Evolutionary conservation across 768 basidiomycete species (phyloP).

Genomic region (Clavaria fumosa): DNA sequence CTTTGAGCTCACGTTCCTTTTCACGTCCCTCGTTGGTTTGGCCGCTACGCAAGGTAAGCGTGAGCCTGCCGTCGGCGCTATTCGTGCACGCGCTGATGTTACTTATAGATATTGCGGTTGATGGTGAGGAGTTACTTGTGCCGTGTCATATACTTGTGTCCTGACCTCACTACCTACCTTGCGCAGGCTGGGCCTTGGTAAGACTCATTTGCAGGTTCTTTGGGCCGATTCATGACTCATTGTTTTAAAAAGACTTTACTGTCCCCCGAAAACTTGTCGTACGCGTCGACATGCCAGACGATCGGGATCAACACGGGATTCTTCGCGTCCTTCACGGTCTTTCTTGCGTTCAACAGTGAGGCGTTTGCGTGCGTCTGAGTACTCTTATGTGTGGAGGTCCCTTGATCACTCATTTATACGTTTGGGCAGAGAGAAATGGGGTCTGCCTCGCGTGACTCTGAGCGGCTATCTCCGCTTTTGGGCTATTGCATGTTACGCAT

Average conservation of each 20-base stretch:
- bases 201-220: too few relatives aligned
- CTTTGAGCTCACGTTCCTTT: constrained; percentile 60
- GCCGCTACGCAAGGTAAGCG: constrained; percentile 93
- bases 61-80: constrained; percentile 2
- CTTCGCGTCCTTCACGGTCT: constrained; percentile 93
- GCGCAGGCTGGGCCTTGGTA: constrained; percentile 58
- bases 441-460: constrained; percentile 55
- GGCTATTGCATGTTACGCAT: constrained; percentile 59
- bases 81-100: constrained; percentile 10
- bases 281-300: constrained; percentile 96
- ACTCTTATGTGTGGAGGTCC: constrained; percentile 1
- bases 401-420: not conserved
- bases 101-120: constrained; percentile 81
- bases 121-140: too few relatives aligned
- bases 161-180: not conserved
- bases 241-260: constrained; percentile 73
- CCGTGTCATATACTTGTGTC: constrained; percentile 1
- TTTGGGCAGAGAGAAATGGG: constrained; percentile 48
- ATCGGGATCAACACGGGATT: constrained; percentile 93
- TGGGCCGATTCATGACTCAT: too few relatives aligned
- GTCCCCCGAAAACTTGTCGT: constrained; percentile 87
- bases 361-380: constrained; percentile 55
- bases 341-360: constrained; percentile 90
- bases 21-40: constrained; percentile 82
- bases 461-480: constrained; percentile 78